Evolutionary conservation across 768 basidiomycete species (phyloP).

Genomic region (Suillus discolor): DNA sequence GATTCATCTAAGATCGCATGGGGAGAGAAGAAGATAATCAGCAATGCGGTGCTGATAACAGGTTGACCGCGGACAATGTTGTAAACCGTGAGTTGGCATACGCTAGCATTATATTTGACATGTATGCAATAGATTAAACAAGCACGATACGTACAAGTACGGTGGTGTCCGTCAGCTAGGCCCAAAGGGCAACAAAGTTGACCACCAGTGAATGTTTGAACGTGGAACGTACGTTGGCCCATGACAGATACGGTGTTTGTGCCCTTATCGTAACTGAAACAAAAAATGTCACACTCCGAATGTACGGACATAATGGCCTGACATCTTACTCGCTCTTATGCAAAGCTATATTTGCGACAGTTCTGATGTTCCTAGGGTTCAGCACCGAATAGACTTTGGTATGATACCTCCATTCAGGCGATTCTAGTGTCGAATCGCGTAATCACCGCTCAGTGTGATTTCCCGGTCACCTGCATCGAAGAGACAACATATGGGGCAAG

Average conservation of each 20-base stretch:
- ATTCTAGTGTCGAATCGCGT: conserved; percentile 46
- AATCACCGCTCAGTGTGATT: conserved; percentile 50
- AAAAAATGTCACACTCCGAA: conserved; percentile 51
- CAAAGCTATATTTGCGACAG: conserved; percentile 42
- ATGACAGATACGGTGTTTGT: neutral
- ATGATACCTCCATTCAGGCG: conserved; percentile 40
- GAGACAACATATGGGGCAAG: conserved; percentile 36
- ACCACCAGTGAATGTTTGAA: conserved; percentile 20
- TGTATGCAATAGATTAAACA: no score
- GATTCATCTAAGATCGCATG: no score
- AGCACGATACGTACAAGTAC: no score
- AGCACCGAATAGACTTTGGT: neutral
- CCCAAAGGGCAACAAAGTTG: no score
- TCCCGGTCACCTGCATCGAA: conserved; percentile 47
- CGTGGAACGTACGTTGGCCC: neutral
- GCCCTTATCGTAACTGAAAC: neutral
- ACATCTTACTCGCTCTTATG: conserved; percentile 40
- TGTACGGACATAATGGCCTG: conserved; percentile 46
- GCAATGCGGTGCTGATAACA: no score
- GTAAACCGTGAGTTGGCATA: no score
- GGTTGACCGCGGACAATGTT: no score
- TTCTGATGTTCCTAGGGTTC: conserved; percentile 65
- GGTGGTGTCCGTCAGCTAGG: no score
- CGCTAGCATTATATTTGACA: no score
- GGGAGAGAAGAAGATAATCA: no score